phyloP scores from a whole-genome alignment of 805 yeast genomes.

The Schizosaccharomyces pombe region DNA sequence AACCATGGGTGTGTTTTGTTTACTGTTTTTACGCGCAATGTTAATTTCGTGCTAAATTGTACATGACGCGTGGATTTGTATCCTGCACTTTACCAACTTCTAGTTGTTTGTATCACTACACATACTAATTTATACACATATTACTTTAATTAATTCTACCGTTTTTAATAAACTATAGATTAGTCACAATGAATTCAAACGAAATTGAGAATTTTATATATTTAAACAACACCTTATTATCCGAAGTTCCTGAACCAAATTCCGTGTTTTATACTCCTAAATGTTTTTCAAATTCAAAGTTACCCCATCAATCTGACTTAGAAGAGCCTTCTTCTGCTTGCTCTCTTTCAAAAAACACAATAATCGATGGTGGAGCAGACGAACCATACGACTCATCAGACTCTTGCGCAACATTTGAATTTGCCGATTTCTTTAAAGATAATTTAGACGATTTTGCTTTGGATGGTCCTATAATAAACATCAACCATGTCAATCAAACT shows the following conservation, averaged over 20 bases:
- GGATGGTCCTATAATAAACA: too few species aligned
- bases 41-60: too few species aligned
- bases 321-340: not conserved
- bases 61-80: not conserved
- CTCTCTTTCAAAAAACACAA: too few species aligned
- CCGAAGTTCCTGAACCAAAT: not conserved
- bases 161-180: not conserved
- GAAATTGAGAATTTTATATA: not conserved
- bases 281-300: not conserved
- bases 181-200: not conserved
- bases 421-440: too few species aligned
- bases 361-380: too few species aligned
- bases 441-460: too few species aligned
- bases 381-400: too few species aligned
- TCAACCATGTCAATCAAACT: not conserved
- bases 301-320: too few species aligned
- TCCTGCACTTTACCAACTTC: not conserved
- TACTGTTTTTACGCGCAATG: too few species aligned
- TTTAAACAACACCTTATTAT: not conserved
- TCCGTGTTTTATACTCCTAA: not conserved
- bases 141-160: not conserved
- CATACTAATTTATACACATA: not conserved
- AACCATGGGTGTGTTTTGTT: too few species aligned
- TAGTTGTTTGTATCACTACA: not conserved
- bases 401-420: too few species aligned